Conservation (phyloP, 176 grass and related monocot species). For the Aegilops bicornis region DNA sequence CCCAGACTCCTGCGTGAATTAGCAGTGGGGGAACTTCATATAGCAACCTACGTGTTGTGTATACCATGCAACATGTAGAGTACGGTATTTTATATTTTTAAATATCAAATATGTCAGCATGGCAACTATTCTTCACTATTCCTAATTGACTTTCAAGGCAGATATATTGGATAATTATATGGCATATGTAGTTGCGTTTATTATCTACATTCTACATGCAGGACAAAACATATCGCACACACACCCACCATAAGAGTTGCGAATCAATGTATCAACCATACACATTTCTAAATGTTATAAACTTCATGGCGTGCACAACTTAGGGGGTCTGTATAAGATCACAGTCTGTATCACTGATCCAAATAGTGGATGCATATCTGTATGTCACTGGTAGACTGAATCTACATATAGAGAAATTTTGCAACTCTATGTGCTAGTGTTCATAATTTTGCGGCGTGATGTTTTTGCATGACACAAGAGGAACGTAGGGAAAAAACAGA, state of each 20-base stretch:
- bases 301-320: neutral
- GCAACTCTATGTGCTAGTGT: neutral
- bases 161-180: neutral
- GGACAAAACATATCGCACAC: neutral
- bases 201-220: neutral
- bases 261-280: neutral
- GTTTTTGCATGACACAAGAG: neutral
- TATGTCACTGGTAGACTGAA: neutral
- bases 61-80: neutral
- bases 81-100: neutral
- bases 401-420: neutral
- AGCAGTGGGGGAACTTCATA: neutral
- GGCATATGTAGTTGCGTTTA: neutral
- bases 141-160: neutral
- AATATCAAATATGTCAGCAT: neutral
- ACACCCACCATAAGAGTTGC: neutral
- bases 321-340: neutral
- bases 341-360: conserved; percentile 10
- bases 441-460: neutral
- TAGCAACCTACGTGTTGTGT: neutral
- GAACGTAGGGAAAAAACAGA: neutral
- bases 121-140: neutral
- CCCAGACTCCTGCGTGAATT: too few species aligned
- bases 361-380: conserved; percentile 1
- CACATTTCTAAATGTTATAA: neutral